Base-by-base conservation (phyloP, 306 rosid genomes). In the Glycyrrhiza uralensis region DNA sequence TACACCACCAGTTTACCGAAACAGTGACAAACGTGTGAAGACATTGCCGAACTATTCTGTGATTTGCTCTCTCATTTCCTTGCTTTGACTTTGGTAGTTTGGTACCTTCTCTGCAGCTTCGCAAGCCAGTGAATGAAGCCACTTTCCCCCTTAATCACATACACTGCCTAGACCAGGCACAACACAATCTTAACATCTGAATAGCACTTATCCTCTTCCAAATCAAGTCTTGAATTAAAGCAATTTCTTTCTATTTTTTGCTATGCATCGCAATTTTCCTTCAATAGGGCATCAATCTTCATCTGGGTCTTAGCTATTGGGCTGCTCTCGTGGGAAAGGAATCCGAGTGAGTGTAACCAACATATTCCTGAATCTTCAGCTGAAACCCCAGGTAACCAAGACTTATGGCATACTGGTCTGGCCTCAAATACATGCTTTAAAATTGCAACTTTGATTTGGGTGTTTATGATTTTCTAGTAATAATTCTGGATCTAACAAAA, bases 301-400 rank as follows among this genome's bases (percentile, higher is more conserved):
- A 26, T 28, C 38, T 69, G 44, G 22, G 26, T 75, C 14, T 69
- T 1, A 5, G 32, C n/a, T n/a, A n/a, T n/a, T n/a, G n/a, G n/a
- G n/a, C n/a, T 65, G 58, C 58, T 28, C 13, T 18, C 5, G 15
- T 20, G 36, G 70, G 22, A n/a, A 75, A 63, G 74, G 78, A 70
- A 28, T 22, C 57, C 28, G 6, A 68, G 68, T 66, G 74, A 24
- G 55, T 15, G 49, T 30, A 65, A 41, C 58, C 72, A 50, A 41
- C 32, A 54, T 23, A 0, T 12, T 47, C 44, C 44, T 39, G 55
- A 32, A 12, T 14, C 15, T 80, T 56, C 66, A 59, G 81, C 68
- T 79, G 54, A 75, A 26, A 50, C 69, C 69, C 42, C 82, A 78
- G 89, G 88, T 79, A 70, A 58, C 14, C 19, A 13, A 67, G 7